Base-by-base conservation (phyloP, 2,329 filamentous ascomycete species). In the Spiromastix sp. region DNA sequence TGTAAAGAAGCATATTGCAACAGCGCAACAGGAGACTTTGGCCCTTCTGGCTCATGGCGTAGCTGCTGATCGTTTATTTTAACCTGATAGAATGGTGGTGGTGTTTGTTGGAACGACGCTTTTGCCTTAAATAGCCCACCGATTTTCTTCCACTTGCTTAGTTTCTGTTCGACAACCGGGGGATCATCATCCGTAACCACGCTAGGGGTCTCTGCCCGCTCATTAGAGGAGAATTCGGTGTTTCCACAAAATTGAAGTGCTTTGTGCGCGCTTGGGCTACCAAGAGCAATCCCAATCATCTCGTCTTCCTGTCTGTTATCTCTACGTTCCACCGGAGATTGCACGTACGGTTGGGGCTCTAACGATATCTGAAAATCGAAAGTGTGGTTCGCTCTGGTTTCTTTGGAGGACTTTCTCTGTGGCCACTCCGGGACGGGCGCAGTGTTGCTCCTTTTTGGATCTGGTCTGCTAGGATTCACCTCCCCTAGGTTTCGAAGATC, bases 241-340 rank as follows among this genome's bases (percentile, higher is more conserved):
- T 8, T 22, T 5, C 8, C 17, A 8, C 11, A 5, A 16, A 20
- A 15, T 15, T 29, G 27, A 8, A 6, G 9, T 5, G 18, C n/a
- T 13, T 27, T 36, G 18, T 30, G 12, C 43, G 55, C 45, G 10
- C 67, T 61, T 16, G 81, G 81, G 48, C 80, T 85, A 20, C 81
- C 81, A 37, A 85, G 60, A 1, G 81, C 81, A 68, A 86, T 78
- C 7, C 82, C 82, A 42, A 86, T 85, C 46, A 64, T 67, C 41
- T 63, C 59, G 29, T 65, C 63, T 5, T 61, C 57, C 5, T 40
- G 39, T 20, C 45, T 42, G 22, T 29, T 21, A 22, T 24, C 27
- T 13, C 7, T 13, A 13, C 8, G 8, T 16, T n/a, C 11, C 8
- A 30, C 8, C 27, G 6, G 15, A 16, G 27, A 16, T 13, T 30